Base-by-base conservation (phyloP, 2,329 filamentous ascomycete species). In the Pseudocercospora macadamiae region DNA sequence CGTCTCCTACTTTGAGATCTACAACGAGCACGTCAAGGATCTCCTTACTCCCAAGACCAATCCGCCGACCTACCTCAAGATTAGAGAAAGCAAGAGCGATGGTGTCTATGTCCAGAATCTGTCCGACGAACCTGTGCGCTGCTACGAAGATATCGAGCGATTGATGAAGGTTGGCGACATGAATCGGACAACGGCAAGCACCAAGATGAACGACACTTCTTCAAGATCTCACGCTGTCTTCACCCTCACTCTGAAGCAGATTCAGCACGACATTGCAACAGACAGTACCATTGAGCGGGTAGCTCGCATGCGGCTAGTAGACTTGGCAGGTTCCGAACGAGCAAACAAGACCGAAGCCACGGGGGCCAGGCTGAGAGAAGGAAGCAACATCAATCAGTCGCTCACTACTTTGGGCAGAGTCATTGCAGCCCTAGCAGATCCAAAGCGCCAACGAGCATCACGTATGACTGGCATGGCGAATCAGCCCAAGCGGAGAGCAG, bases 141-240 rank as follows among this genome's bases (percentile, higher is more conserved):
- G 86, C 75, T 90, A 95, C 70, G 80, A 84, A 51, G 95, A 99
- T 74, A 91, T 99, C 63, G 82, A 96, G 75, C 88, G 90, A 36
- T 88, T 90, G 76, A 97, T 99, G 92, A 90, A 89, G 69, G 85
- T 87, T 70, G 95, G 95, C 57, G 95, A 99, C 74, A 80, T 84
- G 64, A 96, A 90, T 58, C 88, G 95, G 48, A 97, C 95, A 0
- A 89, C 86, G 18, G 95, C 95, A 12, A 92, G 90, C 72, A 99
- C 95, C 60, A 97, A 97, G 79, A 99, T 99, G 95, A 99, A 99
- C 76, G 95, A 99, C 75, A 97, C 93, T 2, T 96, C 91, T 54
- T 96, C 91, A 63, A 90, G 95, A 74, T 96, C 92, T 64, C 95
- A 99, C 72, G 92, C 95, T 6, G 95, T 99, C 58, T 99, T 99